Percentiles rank a stretch among this genome's conserved stretches.
phyloP scores from a whole-genome alignment of 208 protist genomes.

The Trypanosoma avium region DNA sequence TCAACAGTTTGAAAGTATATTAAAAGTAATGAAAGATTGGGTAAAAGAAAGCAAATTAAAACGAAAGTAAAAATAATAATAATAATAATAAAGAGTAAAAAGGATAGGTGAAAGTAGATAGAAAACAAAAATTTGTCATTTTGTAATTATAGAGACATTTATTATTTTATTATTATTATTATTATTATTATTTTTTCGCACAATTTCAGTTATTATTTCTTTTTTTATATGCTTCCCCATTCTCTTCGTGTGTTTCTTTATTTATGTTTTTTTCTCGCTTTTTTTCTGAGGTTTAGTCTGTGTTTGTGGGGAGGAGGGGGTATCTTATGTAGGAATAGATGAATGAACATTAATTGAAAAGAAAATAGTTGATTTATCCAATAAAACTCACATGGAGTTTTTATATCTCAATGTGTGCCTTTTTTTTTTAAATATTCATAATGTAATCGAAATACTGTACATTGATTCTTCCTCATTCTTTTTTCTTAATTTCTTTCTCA shows the following conservation, averaged over 20 bases:
- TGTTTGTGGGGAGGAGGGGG: no score
- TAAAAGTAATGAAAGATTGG: constrained; percentile 94
- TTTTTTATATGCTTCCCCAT: no score
- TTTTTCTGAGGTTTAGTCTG: no score
- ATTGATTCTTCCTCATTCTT: not conserved
- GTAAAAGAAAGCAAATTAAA: constrained; percentile 89
- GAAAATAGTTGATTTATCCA: no score
- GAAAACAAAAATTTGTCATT: not conserved
- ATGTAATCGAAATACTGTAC: no score
- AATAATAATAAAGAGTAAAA: not conserved
- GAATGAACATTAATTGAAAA: no score
- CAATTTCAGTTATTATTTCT: no score
- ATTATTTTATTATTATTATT: constrained; percentile 25
- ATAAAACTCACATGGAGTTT: no score
- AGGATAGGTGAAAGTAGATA: not conserved
- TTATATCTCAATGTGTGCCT: no score
- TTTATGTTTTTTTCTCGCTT: constrained; percentile 15
- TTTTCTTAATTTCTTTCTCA: constrained; percentile 16
- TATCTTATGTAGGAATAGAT: no score
- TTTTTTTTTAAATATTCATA: no score
- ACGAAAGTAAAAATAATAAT: constrained; percentile 31
- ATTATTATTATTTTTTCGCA: constrained; percentile 15
- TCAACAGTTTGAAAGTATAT: constrained; percentile 85
- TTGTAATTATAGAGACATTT: not conserved
- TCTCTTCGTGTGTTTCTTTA: constrained; percentile 8